Base-by-base conservation (phyloP, 1,284 basidiomycete genomes). In the Farysia itapuensis region DNA sequence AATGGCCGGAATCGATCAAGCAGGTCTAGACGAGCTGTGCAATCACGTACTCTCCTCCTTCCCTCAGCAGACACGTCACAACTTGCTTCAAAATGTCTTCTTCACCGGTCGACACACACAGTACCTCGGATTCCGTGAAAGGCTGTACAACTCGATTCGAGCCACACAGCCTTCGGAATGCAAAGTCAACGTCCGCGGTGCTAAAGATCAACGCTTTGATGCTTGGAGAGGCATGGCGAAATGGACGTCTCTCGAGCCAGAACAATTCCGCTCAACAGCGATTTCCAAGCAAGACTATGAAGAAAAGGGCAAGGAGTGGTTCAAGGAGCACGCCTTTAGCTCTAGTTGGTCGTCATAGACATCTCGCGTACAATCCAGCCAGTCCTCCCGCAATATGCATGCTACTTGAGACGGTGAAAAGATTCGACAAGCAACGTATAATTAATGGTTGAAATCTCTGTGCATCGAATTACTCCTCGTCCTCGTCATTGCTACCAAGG, bases 1-100 rank as follows among this genome's bases (percentile, higher is more conserved):
- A 12, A 92, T 96, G 83, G 93, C 92, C 3, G 95, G 95, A 0
- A 82, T 96, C 18, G 95, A 98, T 77, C 90, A 88, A 16, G 94
- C 95, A 0, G 95, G 95, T 0, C 76, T 99, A 3, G 89, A 87
- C 12, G 95, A 99, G 77, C 84, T 96, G 2, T 79, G 92, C 18
- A 88, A 90, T 63, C 89, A 85, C 76, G 83, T 97, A 25, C 81
- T 99, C 36, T 84, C 85, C n/a, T 82, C 86, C 9, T 95, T 94
- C 77, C 79, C 83, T 4, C 77, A 79, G 3, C 85, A 90, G 35
- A 85, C 53, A 19, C 46, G 86, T 59, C 78, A 78, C 12, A 78
- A 83, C 26, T 80, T 92, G 45, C 85, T 81, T 11, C 71, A 92
- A 87, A 90, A 92, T 70, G 84, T 98, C n/a, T 92, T 91, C 78